A percentile compares a stretch with the other conserved stretches of the same genome.
These are phyloP conservation scores for Tetraselmis chui DNA, from an alignment of 139 green algal genomes.

Conservation along the genomic window DNA sequence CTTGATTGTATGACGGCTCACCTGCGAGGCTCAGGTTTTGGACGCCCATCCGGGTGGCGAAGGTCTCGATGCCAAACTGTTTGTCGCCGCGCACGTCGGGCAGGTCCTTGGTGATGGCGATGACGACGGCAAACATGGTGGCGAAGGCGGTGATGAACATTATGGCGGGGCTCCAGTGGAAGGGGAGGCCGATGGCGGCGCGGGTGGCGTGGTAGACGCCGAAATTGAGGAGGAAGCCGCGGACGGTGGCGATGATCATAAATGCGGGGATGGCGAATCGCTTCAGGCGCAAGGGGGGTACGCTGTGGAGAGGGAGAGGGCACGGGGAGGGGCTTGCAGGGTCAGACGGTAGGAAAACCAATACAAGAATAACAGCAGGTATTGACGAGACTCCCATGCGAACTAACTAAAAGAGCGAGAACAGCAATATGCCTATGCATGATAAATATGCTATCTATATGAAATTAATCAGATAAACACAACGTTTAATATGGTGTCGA, in stretches of 20 bases:
- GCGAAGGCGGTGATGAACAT: slow-evolving; percentile 97
- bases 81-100: slow-evolving; percentile 92
- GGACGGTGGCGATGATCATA: slow-evolving; percentile 94
- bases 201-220: slow-evolving; percentile 93
- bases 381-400: too few species aligned
- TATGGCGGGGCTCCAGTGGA: slow-evolving; percentile 80
- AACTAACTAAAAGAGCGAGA: neutral
- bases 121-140: slow-evolving; percentile 92
- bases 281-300: slow-evolving; percentile 93
- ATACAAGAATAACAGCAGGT: too few species aligned
- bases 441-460: neutral
- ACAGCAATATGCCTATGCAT: neutral
- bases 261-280: slow-evolving; percentile 88
- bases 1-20: too few species aligned
- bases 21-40: neutral
- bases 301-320: slow-evolving; percentile 23
- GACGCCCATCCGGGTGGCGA: slow-evolving; percentile 84
- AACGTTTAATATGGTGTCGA: too few species aligned
- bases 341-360: neutral
- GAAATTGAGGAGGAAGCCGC: slow-evolving; percentile 98
- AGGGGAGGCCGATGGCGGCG: slow-evolving; percentile 81
- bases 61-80: slow-evolving; percentile 84
- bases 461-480: neutral
- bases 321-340: neutral
- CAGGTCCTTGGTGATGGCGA: slow-evolving; percentile 98